Conservation (phyloP, 2,329 filamentous ascomycete genomes). For the Plectosphaerella plurivora region DNA sequence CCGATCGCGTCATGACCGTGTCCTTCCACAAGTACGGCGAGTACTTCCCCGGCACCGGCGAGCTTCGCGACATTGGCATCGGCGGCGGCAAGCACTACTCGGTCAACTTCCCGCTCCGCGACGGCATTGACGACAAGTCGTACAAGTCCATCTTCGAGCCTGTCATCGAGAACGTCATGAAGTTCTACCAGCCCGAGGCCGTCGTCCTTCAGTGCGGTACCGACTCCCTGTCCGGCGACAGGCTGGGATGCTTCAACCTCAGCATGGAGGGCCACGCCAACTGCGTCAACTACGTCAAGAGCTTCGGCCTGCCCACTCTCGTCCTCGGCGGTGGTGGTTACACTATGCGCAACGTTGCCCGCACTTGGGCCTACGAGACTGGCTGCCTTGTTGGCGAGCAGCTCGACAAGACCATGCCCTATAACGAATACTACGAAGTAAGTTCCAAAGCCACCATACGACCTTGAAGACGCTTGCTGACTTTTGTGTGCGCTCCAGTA, state of each 20-base stretch:
- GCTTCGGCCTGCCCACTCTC: slow-evolving; percentile 78
- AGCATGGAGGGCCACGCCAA: slow-evolving; percentile 95
- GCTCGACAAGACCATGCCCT: slow-evolving; percentile 80
- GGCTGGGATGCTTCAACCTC: slow-evolving; percentile 93
- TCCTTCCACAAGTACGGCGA: slow-evolving; percentile 98
- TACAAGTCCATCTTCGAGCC: slow-evolving; percentile 90
- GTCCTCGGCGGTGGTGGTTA: slow-evolving; percentile 94
- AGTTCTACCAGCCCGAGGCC: slow-evolving; percentile 82
- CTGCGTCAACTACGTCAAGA: slow-evolving; percentile 89
- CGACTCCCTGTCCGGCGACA: slow-evolving; percentile 89
- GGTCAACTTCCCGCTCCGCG: slow-evolving; percentile 86
- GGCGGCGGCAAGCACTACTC: slow-evolving; percentile 86
- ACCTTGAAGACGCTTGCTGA: slow-evolving; percentile 4
- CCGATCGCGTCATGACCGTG: slow-evolving; percentile 84
- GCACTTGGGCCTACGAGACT: slow-evolving; percentile 96
- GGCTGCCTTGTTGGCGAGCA: slow-evolving; percentile 80
- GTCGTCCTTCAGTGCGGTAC: slow-evolving; percentile 96
- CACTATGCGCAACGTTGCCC: slow-evolving; percentile 93
- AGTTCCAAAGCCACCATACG: slow-evolving; percentile 19
- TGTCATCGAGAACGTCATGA: slow-evolving; percentile 82
- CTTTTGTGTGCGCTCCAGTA: slow-evolving; percentile 56
- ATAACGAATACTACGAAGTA: slow-evolving; percentile 91
- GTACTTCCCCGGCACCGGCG: slow-evolving; percentile 91
- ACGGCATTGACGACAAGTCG: slow-evolving; percentile 84
- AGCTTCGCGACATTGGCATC: slow-evolving; percentile 79